A percentile compares a stretch with the other conserved stretches of the same genome.
phyloP scores from a whole-genome alignment of 108 stramenopile genomes.

The Stephanodiscus minutulus region DNA sequence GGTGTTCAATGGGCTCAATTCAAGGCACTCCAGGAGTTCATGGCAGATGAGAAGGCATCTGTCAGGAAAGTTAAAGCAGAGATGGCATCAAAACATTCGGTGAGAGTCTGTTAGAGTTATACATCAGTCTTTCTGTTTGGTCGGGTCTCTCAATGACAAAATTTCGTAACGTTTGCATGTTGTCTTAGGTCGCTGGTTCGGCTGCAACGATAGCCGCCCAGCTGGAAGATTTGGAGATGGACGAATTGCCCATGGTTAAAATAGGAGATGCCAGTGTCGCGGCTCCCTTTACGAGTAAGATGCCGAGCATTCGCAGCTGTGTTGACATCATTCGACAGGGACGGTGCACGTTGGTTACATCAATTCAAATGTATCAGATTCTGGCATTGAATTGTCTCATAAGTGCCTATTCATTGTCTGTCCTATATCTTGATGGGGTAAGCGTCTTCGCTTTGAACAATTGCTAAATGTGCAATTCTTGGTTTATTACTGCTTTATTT shows the following conservation, averaged over 20 bases:
- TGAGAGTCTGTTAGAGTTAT: slow-evolving; percentile 15
- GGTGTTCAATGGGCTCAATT: slow-evolving; percentile 83
- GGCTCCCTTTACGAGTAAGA: slow-evolving; percentile 96
- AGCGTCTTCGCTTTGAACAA: background rate
- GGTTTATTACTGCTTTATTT: background rate
- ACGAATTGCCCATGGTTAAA: slow-evolving; percentile 89
- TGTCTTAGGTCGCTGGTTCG: slow-evolving; percentile 54
- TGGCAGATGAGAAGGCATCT: slow-evolving; percentile 66
- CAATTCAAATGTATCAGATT: slow-evolving; percentile 96
- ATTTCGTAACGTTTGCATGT: background rate
- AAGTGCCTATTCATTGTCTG: slow-evolving; percentile 94
- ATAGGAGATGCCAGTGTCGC: slow-evolving; percentile 97
- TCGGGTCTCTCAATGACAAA: background rate
- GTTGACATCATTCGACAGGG: slow-evolving; percentile 97
- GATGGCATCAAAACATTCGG: slow-evolving; percentile 49
- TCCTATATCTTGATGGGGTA: slow-evolving; percentile 94
- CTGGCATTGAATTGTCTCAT: slow-evolving; percentile 96
- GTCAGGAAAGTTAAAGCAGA: slow-evolving; percentile 63
- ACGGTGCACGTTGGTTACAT: slow-evolving; percentile 88
- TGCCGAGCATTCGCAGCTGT: slow-evolving; percentile 94
- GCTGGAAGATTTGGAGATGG: slow-evolving; percentile 79
- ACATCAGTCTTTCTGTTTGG: background rate
- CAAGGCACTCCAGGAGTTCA: slow-evolving; percentile 87
- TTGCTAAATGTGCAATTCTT: background rate
- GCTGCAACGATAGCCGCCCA: slow-evolving; percentile 77